Conservation (phyloP, 139 green algal species). For the Chlorella sp. region DNA sequence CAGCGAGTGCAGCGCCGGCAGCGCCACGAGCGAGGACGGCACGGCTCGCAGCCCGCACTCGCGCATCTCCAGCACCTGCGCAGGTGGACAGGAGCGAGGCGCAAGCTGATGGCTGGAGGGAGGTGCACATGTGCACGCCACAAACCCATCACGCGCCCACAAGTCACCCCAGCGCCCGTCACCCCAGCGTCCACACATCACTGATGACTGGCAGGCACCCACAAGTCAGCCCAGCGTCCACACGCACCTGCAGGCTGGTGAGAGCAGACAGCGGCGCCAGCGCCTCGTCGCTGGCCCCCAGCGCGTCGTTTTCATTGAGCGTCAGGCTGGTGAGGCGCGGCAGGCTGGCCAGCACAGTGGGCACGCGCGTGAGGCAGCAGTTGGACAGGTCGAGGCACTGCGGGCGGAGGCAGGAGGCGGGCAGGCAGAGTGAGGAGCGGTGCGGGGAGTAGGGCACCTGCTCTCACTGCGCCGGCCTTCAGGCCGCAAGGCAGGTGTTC, state of each 20-base stretch:
- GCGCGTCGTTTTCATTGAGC: constrained; percentile 21
- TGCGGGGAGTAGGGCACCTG: neutral
- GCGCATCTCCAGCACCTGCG: constrained; percentile 24
- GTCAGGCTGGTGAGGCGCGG: constrained; percentile 20
- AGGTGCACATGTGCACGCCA: neutral
- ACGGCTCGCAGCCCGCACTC: constrained; percentile 14
- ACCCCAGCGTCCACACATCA: neutral
- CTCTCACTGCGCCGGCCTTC: no score
- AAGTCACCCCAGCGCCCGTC: no score
- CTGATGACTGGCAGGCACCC: no score
- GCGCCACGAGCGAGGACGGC: neutral
- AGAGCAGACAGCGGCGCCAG: constrained; percentile 8
- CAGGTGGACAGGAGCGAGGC: neutral
- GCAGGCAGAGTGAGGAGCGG: neutral
- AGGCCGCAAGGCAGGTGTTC: no score
- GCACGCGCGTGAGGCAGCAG: constrained; percentile 27
- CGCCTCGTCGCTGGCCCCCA: neutral
- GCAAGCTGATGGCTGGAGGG: neutral
- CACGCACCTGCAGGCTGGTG: constrained; percentile 5
- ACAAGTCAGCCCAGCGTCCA: no score
- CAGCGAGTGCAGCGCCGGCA: constrained; percentile 14
- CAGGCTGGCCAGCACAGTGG: constrained; percentile 18
- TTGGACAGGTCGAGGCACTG: constrained; percentile 30
- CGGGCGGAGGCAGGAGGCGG: neutral
- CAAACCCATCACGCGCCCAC: neutral